These are phyloP conservation scores for Silene noctiflora DNA, from an alignment of 179 eudicot species.

Conservation along the genomic window DNA sequence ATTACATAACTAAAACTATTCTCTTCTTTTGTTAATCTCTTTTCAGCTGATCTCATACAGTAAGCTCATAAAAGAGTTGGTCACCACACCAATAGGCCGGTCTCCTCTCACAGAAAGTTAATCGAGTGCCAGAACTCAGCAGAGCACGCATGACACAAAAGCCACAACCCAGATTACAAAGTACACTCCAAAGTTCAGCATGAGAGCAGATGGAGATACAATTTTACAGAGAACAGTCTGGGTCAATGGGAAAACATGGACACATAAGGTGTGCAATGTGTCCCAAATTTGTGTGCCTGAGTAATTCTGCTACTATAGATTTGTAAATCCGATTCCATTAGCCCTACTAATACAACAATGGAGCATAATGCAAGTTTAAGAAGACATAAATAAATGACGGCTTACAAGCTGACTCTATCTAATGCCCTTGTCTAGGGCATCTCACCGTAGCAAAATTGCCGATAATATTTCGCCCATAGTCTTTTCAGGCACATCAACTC, in stretches of 20 bases:
- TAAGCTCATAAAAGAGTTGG: too few relatives aligned
- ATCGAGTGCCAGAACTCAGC: too few relatives aligned
- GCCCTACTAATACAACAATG: constrained; percentile 23
- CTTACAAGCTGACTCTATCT: constrained; percentile 2
- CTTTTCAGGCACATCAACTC: constrained; percentile 60
- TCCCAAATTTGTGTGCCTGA: not conserved
- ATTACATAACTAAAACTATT: too few relatives aligned
- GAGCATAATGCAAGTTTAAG: not conserved
- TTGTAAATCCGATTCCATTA: not conserved
- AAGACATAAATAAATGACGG: not conserved
- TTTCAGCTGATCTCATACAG: too few relatives aligned
- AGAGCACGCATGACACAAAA: not conserved
- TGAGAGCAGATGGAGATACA: not conserved
- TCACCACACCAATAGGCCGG: not conserved
- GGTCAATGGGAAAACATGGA: not conserved
- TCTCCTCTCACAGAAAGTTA: not conserved
- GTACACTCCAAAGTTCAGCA: not conserved
- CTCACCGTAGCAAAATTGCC: constrained; percentile 50
- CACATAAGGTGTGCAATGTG: not conserved
- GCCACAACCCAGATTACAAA: not conserved
- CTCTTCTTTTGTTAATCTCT: too few relatives aligned
- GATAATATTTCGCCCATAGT: constrained; percentile 95
- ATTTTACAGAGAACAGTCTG: not conserved
- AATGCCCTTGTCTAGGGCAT: not conserved
- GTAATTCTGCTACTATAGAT: constrained; percentile 1